phyloP scores from a whole-genome alignment of 495 filamentous ascomycete species.

The Peziza echinospora region DNA sequence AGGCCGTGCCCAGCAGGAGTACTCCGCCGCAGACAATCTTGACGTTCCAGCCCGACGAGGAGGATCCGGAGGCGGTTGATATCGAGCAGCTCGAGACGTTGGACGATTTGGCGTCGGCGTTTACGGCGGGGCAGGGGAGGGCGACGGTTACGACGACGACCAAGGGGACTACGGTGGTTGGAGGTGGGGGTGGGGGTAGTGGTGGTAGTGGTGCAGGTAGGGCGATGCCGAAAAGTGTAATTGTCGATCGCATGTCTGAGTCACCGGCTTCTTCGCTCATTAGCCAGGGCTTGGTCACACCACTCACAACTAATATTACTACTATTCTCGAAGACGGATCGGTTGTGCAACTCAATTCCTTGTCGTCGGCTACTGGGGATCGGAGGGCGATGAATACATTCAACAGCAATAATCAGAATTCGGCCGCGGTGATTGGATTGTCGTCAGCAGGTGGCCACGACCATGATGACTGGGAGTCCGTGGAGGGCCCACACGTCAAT shows the following conservation, averaged over 20 bases:
- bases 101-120: neutral
- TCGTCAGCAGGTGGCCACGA: neutral
- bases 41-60: neutral
- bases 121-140: too few species aligned
- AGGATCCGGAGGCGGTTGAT: neutral
- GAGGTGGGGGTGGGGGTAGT: too few species aligned
- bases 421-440: neutral
- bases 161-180: too few species aligned
- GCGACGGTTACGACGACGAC: too few species aligned
- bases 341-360: too few species aligned
- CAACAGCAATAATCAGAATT: neutral
- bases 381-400: neutral
- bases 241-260: neutral
- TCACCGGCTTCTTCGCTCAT: neutral
- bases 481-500: slow-evolving; percentile 2
- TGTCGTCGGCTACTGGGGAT: neutral
- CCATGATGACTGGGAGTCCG: neutral
- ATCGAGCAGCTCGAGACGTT: neutral
- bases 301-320: neutral
- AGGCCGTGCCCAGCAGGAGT: slow-evolving; percentile 17
- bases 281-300: neutral
- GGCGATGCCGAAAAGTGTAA: too few species aligned
- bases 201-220: too few species aligned
- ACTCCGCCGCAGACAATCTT: slow-evolving; percentile 11
- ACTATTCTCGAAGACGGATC: neutral